phyloP scores from a whole-genome alignment of 805 yeast species.

The Geotrichum ghanense region DNA sequence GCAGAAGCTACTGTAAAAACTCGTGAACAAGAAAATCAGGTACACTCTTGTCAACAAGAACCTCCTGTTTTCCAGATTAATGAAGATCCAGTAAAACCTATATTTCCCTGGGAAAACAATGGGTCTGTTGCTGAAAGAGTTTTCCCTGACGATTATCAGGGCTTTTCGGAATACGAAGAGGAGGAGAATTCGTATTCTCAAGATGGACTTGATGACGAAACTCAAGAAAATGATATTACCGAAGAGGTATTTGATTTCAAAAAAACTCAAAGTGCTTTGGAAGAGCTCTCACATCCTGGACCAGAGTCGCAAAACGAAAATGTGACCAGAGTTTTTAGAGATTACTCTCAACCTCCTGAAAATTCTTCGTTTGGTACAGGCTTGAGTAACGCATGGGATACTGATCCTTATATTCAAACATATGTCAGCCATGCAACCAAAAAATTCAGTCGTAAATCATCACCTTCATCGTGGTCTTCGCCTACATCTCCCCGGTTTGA shows the following conservation, averaged over 20 bases:
- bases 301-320: neutral
- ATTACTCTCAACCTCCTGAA: neutral
- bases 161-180: neutral
- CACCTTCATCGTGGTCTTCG: neutral
- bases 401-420: slow-evolving; percentile 2
- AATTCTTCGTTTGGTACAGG: neutral
- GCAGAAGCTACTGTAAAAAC: neutral
- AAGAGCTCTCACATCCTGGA: neutral
- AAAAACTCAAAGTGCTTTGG: neutral
- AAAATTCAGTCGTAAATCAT: neutral
- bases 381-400: slow-evolving; percentile 6
- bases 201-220: neutral
- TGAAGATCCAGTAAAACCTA: slow-evolving; percentile 1
- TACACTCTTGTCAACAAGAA: slow-evolving; percentile 7
- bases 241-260: neutral
- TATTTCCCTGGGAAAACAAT: slow-evolving; percentile 17
- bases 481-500: neutral
- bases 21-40: slow-evolving; percentile 3
- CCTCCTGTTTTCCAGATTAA: neutral
- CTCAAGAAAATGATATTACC: neutral
- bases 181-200: neutral
- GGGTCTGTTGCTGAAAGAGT: slow-evolving; percentile 8
- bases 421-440: neutral
- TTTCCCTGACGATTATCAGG: slow-evolving; percentile 7
- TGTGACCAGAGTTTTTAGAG: neutral